A percentile compares a stretch with the other conserved stretches of the same genome.
phyloP scores from a whole-genome alignment of 441 rosid genomes.

The Omphalea diandra region DNA sequence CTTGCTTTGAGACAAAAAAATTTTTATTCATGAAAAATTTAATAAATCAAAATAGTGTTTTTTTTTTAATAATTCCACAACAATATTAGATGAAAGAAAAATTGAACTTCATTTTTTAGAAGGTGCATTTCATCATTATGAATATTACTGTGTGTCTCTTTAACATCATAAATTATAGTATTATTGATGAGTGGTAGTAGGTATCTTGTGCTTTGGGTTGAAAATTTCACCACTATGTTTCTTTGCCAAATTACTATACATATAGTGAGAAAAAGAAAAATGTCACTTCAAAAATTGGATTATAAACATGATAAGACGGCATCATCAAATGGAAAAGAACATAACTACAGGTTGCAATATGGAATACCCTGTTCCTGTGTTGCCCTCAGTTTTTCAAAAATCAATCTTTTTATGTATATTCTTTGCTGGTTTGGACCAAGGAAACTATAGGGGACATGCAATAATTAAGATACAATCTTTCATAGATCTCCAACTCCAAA shows the following conservation, averaged over 20 bases:
- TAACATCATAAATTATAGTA: not conserved
- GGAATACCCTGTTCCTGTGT: conserved; percentile 4
- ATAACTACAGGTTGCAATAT: not conserved
- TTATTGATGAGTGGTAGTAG: conserved; percentile 4
- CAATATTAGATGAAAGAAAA: no score
- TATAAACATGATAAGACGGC: not conserved
- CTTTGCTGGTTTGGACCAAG: conserved; percentile 8
- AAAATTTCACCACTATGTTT: not conserved
- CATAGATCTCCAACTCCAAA: conserved; percentile 10
- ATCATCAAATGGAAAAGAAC: not conserved
- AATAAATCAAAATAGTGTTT: no score
- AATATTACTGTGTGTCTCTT: not conserved
- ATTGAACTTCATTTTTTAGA: no score
- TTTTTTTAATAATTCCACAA: no score
- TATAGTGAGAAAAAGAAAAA: not conserved
- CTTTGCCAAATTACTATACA: not conserved
- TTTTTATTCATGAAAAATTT: no score
- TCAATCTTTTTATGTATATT: not conserved
- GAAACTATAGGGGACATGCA: conserved; percentile 11
- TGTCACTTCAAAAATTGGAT: not conserved
- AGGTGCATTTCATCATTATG: not conserved
- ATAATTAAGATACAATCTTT: conserved; percentile 7
- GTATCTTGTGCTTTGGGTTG: not conserved
- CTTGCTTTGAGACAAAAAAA: no score
- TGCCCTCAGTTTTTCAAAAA: not conserved